Conservation (phyloP, 176 grass and related monocot species). For the Areca catechu region DNA sequence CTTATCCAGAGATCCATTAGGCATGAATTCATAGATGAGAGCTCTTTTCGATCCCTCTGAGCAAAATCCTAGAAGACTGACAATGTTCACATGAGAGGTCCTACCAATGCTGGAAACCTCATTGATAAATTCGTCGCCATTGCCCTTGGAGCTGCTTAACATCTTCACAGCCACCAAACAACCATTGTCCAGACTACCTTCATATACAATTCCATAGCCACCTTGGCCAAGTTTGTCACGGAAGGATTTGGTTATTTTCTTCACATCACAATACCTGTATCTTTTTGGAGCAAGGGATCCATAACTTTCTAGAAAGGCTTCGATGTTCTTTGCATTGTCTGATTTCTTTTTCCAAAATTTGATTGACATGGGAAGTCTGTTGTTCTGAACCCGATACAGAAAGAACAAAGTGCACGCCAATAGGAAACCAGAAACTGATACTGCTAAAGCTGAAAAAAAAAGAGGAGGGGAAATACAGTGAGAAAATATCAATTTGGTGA, state of each 20-base stretch:
- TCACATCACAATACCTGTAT: slow-evolving; percentile 38
- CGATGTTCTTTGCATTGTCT: slow-evolving; percentile 13
- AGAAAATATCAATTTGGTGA: too few species aligned
- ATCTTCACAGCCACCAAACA: slow-evolving; percentile 9
- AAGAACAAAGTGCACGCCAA: slow-evolving; percentile 19
- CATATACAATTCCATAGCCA: slow-evolving; percentile 43
- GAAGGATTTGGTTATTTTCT: slow-evolving; percentile 44
- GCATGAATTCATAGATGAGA: slow-evolving; percentile 58
- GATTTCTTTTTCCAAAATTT: background rate
- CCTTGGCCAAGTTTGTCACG: slow-evolving; percentile 43
- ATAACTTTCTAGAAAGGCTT: slow-evolving; percentile 28
- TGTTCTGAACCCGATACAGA: background rate
- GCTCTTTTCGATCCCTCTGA: slow-evolving; percentile 12
- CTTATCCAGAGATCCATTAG: slow-evolving; percentile 47
- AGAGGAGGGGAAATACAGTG: too few species aligned
- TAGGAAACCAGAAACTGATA: slow-evolving; percentile 1
- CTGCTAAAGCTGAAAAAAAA: too few species aligned
- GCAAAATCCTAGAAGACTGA: slow-evolving; percentile 1
- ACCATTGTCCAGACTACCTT: background rate
- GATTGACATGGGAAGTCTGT: too few species aligned
- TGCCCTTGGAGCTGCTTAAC: background rate
- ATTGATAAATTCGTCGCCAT: background rate
- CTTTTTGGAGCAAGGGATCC: slow-evolving; percentile 30
- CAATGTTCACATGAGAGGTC: slow-evolving; percentile 12
- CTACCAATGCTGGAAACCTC: slow-evolving; percentile 11